Evolutionary conservation across 129 eudicot species (phyloP).

Genomic region (Sambucus nigra): DNA sequence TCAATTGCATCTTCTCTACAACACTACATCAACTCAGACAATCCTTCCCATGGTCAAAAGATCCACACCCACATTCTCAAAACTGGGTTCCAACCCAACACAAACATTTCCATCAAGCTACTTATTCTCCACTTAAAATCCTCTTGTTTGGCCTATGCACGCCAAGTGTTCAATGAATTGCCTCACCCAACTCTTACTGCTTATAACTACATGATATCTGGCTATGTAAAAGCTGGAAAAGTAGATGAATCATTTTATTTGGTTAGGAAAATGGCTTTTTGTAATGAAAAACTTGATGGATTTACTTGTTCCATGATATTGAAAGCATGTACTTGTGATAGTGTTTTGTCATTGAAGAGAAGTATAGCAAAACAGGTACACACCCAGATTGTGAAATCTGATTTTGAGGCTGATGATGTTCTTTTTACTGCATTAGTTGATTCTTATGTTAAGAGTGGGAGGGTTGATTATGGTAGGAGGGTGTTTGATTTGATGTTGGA

Average conservation of each 20-base stretch:
- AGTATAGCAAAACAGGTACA: constrained; percentile 62
- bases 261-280: constrained; percentile 35
- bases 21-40: constrained; percentile 56
- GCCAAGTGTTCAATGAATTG: constrained; percentile 74
- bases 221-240: constrained; percentile 40
- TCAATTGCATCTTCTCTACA: constrained; percentile 38
- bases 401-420: constrained; percentile 58
- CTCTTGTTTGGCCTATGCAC: constrained; percentile 49
- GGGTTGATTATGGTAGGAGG: constrained; percentile 57
- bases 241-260: constrained; percentile 34
- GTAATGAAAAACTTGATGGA: constrained; percentile 58
- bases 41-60: constrained; percentile 69
- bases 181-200: constrained; percentile 59
- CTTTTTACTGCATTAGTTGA: constrained; percentile 65
- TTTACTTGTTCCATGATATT: constrained; percentile 74
- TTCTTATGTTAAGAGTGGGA: constrained; percentile 64
- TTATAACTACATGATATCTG: constrained; percentile 71
- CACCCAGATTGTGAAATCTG: constrained; percentile 66
- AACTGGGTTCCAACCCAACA: constrained; percentile 54
- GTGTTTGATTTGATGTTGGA: constrained; percentile 79
- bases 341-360: constrained; percentile 11
- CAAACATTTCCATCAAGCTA: constrained; percentile 70
- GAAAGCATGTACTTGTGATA: constrained; percentile 40
- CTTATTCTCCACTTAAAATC: constrained; percentile 45
- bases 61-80: constrained; percentile 69